Percentiles rank a stretch among this genome's conserved stretches.
These are phyloP conservation scores for Syzygium aqueum DNA, from an alignment of 345 rosid genomes.

Conservation along the genomic window DNA sequence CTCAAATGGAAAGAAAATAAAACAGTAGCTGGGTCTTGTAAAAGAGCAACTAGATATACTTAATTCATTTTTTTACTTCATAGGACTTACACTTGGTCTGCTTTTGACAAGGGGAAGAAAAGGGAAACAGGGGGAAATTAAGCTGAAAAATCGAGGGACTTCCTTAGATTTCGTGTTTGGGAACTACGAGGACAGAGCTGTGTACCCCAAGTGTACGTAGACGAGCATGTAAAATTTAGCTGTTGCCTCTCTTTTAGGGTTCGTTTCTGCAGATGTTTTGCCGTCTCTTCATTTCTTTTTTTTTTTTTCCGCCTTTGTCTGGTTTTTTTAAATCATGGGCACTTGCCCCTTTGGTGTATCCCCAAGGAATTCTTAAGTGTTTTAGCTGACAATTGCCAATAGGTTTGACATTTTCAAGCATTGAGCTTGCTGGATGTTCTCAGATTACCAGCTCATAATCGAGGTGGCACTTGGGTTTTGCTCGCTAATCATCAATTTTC, in stretches of 20 bases:
- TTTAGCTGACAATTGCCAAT: background rate
- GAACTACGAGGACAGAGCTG: too few relatives aligned
- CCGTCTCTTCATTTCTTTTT: background rate
- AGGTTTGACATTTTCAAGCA: background rate
- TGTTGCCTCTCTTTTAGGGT: background rate
- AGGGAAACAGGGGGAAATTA: background rate
- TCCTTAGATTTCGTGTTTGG: background rate
- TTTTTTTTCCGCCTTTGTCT: background rate
- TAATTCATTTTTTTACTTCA: background rate
- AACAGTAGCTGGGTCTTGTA: background rate
- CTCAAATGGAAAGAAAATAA: background rate
- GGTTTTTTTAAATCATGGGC: background rate
- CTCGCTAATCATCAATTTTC: background rate
- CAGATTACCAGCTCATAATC: background rate
- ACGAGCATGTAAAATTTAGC: too few relatives aligned
- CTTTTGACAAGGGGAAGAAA: background rate
- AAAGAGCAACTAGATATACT: background rate
- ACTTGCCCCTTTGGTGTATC: background rate
- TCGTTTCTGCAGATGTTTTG: background rate
- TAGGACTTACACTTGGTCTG: background rate
- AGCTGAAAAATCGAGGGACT: background rate
- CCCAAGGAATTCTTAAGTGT: background rate
- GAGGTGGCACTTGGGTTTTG: background rate
- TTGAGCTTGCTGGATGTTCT: background rate
- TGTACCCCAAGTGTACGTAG: background rate